Evolutionary conservation across 75 land plant genomes (phyloP).

Genomic region (Isoetes taiwanensis): DNA sequence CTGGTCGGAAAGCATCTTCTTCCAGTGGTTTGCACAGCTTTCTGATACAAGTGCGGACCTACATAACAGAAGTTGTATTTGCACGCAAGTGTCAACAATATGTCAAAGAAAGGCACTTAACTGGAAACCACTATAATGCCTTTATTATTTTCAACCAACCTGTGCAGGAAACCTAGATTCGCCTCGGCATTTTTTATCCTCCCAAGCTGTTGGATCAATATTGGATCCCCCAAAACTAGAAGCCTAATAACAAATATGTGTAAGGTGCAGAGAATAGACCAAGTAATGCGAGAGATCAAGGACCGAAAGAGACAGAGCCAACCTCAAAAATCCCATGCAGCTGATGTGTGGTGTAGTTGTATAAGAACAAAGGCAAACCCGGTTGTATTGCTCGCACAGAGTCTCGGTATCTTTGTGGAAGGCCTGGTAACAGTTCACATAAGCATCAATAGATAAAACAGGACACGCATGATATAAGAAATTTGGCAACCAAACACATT

Average conservation of each 20-base stretch:
- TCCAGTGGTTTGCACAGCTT: constrained; percentile 79
- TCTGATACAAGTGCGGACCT: constrained; percentile 85
- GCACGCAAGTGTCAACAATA: not conserved
- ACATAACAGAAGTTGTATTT: not conserved
- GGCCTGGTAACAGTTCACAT: constrained; percentile 31
- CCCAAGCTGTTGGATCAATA: constrained; percentile 88
- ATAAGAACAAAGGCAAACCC: constrained; percentile 83
- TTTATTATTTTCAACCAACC: constrained; percentile 18
- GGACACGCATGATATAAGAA: no score
- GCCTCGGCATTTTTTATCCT: constrained; percentile 76
- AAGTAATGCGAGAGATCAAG: not conserved
- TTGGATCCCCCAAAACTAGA: constrained; percentile 80
- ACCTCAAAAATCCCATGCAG: constrained; percentile 98
- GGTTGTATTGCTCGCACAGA: constrained; percentile 95
- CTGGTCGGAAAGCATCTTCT: constrained; percentile 90
- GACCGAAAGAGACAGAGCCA: not conserved
- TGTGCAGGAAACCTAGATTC: constrained; percentile 87
- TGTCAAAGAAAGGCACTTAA: not conserved
- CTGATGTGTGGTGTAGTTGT: constrained; percentile 94
- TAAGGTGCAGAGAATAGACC: not conserved
- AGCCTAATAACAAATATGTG: constrained; percentile 30
- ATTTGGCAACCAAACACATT: not conserved
- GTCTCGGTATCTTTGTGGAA: constrained; percentile 91
- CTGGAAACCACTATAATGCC: no score
- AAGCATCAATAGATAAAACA: not conserved